These are phyloP conservation scores for Xylaria sp. DNA, from an alignment of 2,329 filamentous ascomycete species.

Conservation along the genomic window DNA sequence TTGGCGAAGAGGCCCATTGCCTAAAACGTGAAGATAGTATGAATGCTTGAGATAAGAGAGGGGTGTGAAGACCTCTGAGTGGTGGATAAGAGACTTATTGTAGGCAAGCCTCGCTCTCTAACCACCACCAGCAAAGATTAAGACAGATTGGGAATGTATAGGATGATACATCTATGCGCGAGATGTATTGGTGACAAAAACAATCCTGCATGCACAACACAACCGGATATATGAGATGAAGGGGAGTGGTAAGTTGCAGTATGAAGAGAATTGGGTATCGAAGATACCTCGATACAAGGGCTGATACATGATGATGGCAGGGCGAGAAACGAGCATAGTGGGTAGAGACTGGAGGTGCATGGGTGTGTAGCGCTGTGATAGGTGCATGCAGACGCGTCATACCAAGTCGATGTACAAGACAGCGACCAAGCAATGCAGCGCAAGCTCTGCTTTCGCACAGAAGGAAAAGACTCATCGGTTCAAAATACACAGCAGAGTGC, in stretches of 20 bases:
- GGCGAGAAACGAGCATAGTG: slow-evolving; percentile 14
- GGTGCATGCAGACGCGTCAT: slow-evolving; percentile 28
- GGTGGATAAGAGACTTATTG: no score
- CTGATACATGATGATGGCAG: slow-evolving; percentile 12
- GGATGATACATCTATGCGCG: slow-evolving; percentile 2
- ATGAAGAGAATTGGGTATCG: not conserved
- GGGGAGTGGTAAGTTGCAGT: not conserved
- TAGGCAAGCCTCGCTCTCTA: not conserved
- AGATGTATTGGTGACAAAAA: not conserved
- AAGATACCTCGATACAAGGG: slow-evolving; percentile 21
- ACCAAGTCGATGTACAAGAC: slow-evolving; percentile 8
- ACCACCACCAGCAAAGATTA: not conserved
- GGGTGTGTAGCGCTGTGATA: slow-evolving; percentile 20
- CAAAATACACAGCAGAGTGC: not conserved
- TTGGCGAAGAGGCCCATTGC: not conserved
- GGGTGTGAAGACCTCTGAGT: no score
- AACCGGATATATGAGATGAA: not conserved
- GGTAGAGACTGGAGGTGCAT: slow-evolving; percentile 9
- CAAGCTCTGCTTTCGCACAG: not conserved
- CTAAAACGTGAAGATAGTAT: not conserved
- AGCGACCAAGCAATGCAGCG: not conserved
- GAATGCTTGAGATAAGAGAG: no score
- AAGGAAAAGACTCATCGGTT: not conserved
- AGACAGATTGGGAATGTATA: not conserved
- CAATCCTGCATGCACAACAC: slow-evolving; percentile 4